Conservation (phyloP, 176 grass and related monocot genomes). For the Hyparrhenia diplandra region DNA sequence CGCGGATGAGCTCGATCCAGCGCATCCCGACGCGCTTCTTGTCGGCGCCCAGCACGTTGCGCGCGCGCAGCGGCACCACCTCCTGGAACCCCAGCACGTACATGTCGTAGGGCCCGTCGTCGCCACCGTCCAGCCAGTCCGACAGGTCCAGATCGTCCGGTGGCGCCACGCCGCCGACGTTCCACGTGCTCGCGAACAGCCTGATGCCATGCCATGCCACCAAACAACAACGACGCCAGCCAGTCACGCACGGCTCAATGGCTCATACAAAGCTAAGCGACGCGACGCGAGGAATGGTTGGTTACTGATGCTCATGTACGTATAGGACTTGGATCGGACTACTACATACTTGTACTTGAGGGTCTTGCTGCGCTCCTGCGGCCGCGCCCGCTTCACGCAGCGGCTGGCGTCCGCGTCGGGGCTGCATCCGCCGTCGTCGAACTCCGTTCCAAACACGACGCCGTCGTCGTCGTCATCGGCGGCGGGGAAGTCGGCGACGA, state of each 20-base stretch:
- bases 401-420: conserved; percentile 39
- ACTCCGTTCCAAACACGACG: not conserved
- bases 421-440: conserved; percentile 34
- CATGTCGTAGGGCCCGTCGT: conserved; percentile 56
- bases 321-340: too few relatives aligned
- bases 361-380: conserved; percentile 30
- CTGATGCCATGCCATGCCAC: conserved; percentile 1
- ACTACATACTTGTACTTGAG: conserved; percentile 70
- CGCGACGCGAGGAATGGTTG: too few relatives aligned
- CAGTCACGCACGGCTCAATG: not conserved
- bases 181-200: conserved; percentile 92
- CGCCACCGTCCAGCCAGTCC: conserved; percentile 76
- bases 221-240: not conserved
- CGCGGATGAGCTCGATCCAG: conserved; percentile 74
- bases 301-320: too few relatives aligned
- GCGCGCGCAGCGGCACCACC: conserved; percentile 73
- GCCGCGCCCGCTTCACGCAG: conserved; percentile 24
- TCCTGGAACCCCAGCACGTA: conserved; percentile 98
- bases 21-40: conserved; percentile 63
- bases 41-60: conserved; percentile 84
- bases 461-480: not conserved
- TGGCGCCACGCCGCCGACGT: conserved; percentile 75
- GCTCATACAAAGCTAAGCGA: too few relatives aligned
- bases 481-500: conserved; percentile 62
- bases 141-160: conserved; percentile 71